These are phyloP conservation scores for Aspergillus ochraceoroseus DNA, from an alignment of 2,329 filamentous ascomycete species.

Conservation along the genomic window DNA sequence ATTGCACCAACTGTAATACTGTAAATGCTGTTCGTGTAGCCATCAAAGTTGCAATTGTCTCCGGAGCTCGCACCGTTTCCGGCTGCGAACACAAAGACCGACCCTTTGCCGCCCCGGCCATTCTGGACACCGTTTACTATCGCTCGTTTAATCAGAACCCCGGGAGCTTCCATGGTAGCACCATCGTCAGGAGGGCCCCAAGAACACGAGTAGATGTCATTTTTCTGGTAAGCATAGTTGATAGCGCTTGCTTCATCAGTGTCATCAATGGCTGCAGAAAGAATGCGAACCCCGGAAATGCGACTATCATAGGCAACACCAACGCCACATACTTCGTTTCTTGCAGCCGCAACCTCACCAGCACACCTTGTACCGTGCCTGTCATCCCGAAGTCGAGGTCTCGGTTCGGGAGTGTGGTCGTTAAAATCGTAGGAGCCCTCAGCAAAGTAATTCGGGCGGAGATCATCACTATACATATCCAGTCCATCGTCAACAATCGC, in stretches of 20 bases:
- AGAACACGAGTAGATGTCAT: conserved; percentile 97
- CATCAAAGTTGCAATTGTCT: conserved; percentile 99
- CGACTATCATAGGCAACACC: conserved; percentile 90
- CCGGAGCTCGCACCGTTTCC: conserved; percentile 83
- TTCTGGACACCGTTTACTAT: conserved; percentile 91
- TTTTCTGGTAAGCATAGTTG: conserved; percentile 86
- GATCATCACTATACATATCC: conserved; percentile 90
- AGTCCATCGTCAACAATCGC: conserved; percentile 95
- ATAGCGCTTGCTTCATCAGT: conserved; percentile 87
- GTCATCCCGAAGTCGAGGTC: conserved; percentile 77
- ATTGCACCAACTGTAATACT: conserved; percentile 95
- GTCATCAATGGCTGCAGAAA: conserved; percentile 85
- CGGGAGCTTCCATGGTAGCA: conserved; percentile 86
- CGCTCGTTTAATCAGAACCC: conserved; percentile 78
- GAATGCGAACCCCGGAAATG: conserved; percentile 85
- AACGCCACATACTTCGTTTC: conserved; percentile 89
- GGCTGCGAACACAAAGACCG: conserved; percentile 93
- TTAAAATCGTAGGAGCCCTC: conserved; percentile 96
- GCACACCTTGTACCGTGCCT: conserved; percentile 90
- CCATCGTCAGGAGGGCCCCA: conserved; percentile 97
- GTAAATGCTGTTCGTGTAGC: conserved; percentile 99
- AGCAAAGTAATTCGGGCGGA: conserved; percentile 90
- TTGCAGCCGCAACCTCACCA: conserved; percentile 87
- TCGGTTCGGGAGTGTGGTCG: conserved; percentile 71
- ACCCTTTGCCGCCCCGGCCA: conserved; percentile 75